phyloP scores from a whole-genome alignment of 164 flowering plant species.

The Chimonanthus praecox region DNA sequence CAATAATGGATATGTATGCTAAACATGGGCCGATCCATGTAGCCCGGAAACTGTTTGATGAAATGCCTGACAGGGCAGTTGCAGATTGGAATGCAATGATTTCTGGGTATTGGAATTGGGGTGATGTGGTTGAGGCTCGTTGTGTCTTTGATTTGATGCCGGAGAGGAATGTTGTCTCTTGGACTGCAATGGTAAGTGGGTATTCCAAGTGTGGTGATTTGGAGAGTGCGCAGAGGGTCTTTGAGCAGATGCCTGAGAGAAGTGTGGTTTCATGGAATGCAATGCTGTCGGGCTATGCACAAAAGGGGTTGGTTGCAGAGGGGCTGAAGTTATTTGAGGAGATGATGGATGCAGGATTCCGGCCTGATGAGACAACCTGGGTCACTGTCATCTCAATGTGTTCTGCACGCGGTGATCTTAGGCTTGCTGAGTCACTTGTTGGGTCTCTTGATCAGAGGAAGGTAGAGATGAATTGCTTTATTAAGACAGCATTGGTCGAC shows the following conservation, averaged over 20 bases:
- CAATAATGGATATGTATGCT: conserved; percentile 42
- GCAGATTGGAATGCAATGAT: conserved; percentile 70
- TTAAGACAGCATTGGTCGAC: conserved; percentile 34
- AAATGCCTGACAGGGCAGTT: conserved; percentile 37
- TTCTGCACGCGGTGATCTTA: conserved; percentile 39
- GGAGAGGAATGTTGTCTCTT: conserved; percentile 52
- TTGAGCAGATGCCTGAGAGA: conserved; percentile 57
- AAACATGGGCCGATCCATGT: conserved; percentile 30
- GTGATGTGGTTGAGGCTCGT: conserved; percentile 35
- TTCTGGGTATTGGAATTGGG: conserved; percentile 67
- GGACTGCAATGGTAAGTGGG: conserved; percentile 82
- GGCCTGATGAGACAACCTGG: conserved; percentile 67
- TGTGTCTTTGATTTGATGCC: conserved; percentile 52
- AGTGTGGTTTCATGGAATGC: conserved; percentile 83
- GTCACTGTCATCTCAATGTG: conserved; percentile 49
- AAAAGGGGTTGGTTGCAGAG: conserved; percentile 46
- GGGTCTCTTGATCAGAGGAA: conserved; percentile 27
- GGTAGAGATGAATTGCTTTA: conserved; percentile 34
- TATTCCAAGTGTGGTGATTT: conserved; percentile 42
- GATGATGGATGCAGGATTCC: conserved; percentile 40
- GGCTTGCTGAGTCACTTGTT: conserved; percentile 45
- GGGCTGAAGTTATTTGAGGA: conserved; percentile 43
- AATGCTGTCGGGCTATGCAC: conserved; percentile 67
- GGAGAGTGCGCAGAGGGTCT: conserved; percentile 43
- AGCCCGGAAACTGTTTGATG: conserved; percentile 58